These are phyloP conservation scores for Ailanthus altissimus DNA, from an alignment of 345 rosid genomes.

Conservation along the genomic window DNA sequence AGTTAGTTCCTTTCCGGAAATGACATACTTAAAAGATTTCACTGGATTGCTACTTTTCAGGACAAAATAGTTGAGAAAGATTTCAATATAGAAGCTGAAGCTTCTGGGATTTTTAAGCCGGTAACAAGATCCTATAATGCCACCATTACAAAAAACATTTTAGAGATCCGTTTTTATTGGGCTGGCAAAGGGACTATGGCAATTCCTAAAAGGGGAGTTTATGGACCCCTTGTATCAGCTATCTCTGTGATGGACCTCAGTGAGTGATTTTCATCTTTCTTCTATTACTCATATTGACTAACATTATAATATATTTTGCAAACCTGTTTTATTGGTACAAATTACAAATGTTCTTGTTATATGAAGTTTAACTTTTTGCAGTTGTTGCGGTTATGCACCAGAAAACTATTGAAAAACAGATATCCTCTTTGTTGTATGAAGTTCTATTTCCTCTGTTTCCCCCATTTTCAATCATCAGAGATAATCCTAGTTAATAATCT, in stretches of 20 bases:
- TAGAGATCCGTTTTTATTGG: constrained; percentile 56
- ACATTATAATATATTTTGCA: not conserved
- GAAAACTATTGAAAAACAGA: not conserved
- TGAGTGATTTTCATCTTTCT: constrained; percentile 16
- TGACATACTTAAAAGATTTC: not conserved
- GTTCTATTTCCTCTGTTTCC: too few relatives aligned
- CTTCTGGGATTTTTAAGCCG: constrained; percentile 43
- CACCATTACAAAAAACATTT: constrained; percentile 35
- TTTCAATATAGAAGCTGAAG: constrained; percentile 54
- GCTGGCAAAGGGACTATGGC: constrained; percentile 62
- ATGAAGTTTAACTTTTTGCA: not conserved
- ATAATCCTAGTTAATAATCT: too few relatives aligned
- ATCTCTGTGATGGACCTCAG: constrained; percentile 40
- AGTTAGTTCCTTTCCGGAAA: not conserved
- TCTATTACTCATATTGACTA: not conserved
- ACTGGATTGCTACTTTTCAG: constrained; percentile 28
- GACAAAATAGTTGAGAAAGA: constrained; percentile 47
- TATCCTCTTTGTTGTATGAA: not conserved
- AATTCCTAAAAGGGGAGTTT: constrained; percentile 48
- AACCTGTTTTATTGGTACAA: not conserved
- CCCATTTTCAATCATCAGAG: too few relatives aligned
- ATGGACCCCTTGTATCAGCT: constrained; percentile 65
- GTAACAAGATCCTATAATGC: constrained; percentile 30
- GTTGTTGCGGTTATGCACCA: not conserved
- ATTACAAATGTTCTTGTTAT: not conserved